Conservation (phyloP, 495 filamentous ascomycete genomes). For the Trichocladium antarcticum region DNA sequence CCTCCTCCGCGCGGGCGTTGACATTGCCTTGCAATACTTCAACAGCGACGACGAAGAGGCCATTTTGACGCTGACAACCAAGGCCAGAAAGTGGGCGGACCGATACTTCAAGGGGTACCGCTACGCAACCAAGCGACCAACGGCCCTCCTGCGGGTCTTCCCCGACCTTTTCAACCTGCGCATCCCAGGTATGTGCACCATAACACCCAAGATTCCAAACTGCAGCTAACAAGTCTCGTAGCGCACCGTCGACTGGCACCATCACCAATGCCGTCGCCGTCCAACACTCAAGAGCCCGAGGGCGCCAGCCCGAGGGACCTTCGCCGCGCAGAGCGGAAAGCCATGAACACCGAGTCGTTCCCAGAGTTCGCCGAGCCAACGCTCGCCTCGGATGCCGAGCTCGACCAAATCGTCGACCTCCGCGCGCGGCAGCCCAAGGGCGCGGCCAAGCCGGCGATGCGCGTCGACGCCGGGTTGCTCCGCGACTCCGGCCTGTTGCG, state of each 20-base stretch:
- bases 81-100: slow-evolving; percentile 16
- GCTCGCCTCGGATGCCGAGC: slow-evolving; percentile 16
- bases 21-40: slow-evolving; percentile 22
- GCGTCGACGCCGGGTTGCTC: slow-evolving; percentile 18
- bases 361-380: slow-evolving; percentile 18
- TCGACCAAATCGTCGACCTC: slow-evolving; percentile 20
- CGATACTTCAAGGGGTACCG: slow-evolving; percentile 16
- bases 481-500: slow-evolving; percentile 15
- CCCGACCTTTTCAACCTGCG: slow-evolving; percentile 21
- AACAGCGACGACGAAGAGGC: slow-evolving; percentile 12
- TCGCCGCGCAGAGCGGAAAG: slow-evolving; percentile 8
- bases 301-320: slow-evolving; percentile 4
- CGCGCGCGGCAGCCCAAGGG: slow-evolving; percentile 4
- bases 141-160: slow-evolving; percentile 11
- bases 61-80: slow-evolving; percentile 11
- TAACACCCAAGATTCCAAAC: background rate
- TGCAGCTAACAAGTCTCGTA: background rate
- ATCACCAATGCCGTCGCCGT: slow-evolving; percentile 2
- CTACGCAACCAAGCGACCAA: slow-evolving; percentile 11
- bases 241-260: slow-evolving; percentile 9
- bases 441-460: slow-evolving; percentile 13
- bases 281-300: slow-evolving; percentile 10
- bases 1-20: slow-evolving; percentile 14
- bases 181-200: slow-evolving; percentile 6
- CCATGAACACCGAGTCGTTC: slow-evolving; percentile 16